phyloP scores from a whole-genome alignment of 768 basidiomycete species.

The Cytidiella melzeri region DNA sequence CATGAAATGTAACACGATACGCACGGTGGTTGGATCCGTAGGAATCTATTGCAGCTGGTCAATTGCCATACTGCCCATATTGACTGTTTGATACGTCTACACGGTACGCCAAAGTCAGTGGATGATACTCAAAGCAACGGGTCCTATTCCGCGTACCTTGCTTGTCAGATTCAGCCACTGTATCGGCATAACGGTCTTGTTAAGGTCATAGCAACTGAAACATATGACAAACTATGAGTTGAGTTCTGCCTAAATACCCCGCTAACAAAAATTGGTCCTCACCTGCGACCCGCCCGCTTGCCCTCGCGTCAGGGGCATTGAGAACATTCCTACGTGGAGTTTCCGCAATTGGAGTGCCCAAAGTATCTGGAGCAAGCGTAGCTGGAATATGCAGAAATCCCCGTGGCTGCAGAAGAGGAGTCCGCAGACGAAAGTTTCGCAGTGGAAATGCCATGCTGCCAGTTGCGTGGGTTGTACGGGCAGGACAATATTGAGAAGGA shows the following conservation, averaged over 20 bases:
- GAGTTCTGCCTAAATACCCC: background rate
- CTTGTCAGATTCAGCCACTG: constrained; percentile 35
- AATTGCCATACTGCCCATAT: constrained; percentile 39
- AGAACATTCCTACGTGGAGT: constrained; percentile 45
- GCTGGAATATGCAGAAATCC: no score
- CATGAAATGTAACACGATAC: no score
- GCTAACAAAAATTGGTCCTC: constrained; percentile 6
- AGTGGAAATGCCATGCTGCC: no score
- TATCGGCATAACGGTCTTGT: constrained; percentile 30
- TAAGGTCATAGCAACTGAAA: constrained; percentile 36
- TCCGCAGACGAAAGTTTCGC: no score
- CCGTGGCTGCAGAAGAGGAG: no score
- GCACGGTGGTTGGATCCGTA: constrained; percentile 33
- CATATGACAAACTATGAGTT: constrained; percentile 24
- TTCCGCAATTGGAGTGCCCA: no score
- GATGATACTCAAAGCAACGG: background rate
- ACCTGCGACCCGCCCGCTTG: constrained; percentile 44
- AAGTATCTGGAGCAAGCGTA: no score
- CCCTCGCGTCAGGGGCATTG: constrained; percentile 47
- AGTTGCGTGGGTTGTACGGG: no score
- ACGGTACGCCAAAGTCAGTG: background rate
- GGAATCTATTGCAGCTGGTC: constrained; percentile 16
- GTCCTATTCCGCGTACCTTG: constrained; percentile 22
- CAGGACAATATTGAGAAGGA: no score
- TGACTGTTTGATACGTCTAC: constrained; percentile 58